phyloP scores from a whole-genome alignment of 768 basidiomycete genomes.

The Auricularia heimuer region DNA sequence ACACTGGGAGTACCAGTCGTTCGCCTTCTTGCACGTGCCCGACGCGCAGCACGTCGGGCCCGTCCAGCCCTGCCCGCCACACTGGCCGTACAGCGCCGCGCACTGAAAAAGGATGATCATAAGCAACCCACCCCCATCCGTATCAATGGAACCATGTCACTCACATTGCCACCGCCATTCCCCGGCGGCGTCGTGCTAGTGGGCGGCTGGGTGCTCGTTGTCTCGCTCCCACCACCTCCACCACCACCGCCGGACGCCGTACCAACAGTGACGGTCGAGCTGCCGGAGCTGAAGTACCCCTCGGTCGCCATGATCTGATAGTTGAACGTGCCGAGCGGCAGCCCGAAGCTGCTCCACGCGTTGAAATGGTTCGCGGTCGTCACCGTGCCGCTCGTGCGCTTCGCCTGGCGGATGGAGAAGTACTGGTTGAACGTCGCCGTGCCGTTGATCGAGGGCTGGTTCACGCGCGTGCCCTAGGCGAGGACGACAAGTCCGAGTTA shows the following conservation, averaged over 20 bases:
- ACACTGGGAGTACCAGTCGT: neutral
- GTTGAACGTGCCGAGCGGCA: neutral
- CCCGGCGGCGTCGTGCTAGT: neutral
- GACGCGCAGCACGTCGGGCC: neutral
- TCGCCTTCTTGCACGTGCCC: neutral
- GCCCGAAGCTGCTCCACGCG: neutral
- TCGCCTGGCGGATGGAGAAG: conserved; percentile 3
- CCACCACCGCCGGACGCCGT: neutral
- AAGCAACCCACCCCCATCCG: neutral
- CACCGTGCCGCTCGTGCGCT: conserved; percentile 19
- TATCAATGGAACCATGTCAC: neutral
- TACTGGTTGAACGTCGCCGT: conserved; percentile 8
- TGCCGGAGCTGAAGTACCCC: neutral
- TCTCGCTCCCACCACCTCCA: neutral
- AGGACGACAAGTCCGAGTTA: neutral
- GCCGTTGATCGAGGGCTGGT: conserved; percentile 8
- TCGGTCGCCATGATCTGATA: conserved; percentile 3
- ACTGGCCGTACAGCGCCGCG: neutral
- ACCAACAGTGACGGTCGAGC: neutral
- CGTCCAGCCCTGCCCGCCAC: neutral
- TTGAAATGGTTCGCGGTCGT: conserved; percentile 13
- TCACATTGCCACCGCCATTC: neutral
- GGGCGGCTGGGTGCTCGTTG: neutral
- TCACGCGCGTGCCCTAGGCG: conserved; percentile 2
- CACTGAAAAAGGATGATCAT: neutral